These are phyloP conservation scores for Penicillium vulpinum DNA, from an alignment of 2,329 filamentous ascomycete species.

Conservation along the genomic window DNA sequence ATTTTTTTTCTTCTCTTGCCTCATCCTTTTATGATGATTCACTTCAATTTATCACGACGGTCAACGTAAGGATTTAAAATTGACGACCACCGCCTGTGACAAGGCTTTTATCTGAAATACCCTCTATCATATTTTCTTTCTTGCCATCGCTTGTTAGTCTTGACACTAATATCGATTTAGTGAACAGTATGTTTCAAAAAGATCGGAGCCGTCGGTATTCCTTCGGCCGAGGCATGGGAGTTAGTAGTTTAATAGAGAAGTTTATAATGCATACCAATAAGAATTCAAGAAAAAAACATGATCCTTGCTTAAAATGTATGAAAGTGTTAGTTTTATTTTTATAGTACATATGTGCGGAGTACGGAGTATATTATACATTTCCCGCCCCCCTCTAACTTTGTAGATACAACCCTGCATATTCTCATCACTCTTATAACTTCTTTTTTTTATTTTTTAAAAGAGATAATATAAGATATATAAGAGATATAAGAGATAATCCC, in stretches of 20 bases:
- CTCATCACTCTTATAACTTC: not conserved
- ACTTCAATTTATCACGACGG: conserved; percentile 73
- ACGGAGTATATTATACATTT: too few species aligned
- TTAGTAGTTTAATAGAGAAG: conserved; percentile 23
- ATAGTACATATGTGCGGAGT: too few species aligned
- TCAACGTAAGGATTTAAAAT: conserved; percentile 74
- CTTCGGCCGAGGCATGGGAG: conserved; percentile 6
- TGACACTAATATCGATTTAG: conserved; percentile 22
- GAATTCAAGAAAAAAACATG: not conserved
- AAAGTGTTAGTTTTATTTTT: too few species aligned
- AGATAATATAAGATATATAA: too few species aligned
- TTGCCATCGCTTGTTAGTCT: conserved; percentile 16
- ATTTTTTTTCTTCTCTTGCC: conserved; percentile 5
- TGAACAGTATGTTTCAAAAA: not conserved
- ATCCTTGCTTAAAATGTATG: not conserved
- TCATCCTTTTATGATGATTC: conserved; percentile 65
- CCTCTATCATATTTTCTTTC: conserved; percentile 5
- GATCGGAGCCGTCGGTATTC: conserved; percentile 1
- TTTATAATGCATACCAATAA: conserved; percentile 6
- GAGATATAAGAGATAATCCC: too few species aligned
- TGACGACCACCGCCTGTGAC: conserved; percentile 81
- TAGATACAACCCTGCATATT: conserved; percentile 13
- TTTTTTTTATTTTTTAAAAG: too few species aligned
- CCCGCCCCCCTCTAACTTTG: too few species aligned
- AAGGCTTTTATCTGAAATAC: conserved; percentile 54